phyloP scores from a whole-genome alignment of 495 filamentous ascomycete species.

The Aspergillus biplanus region DNA sequence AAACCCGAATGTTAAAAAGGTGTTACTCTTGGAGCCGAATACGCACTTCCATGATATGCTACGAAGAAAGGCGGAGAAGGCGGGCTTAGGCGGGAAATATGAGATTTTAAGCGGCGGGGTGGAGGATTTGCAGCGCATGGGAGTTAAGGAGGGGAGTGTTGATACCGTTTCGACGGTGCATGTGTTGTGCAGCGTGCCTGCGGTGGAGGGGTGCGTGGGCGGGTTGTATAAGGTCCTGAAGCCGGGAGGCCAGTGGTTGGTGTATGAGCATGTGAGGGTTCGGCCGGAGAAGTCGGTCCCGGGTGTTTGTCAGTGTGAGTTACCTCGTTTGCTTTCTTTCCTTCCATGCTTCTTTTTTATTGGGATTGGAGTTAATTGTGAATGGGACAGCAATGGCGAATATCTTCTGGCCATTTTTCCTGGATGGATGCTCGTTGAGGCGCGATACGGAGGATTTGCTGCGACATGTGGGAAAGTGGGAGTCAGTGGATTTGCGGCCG shows the following conservation, averaged over 20 bases:
- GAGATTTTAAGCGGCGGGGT: slow-evolving; percentile 3
- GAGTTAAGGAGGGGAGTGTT: slow-evolving; percentile 2
- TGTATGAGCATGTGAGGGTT: slow-evolving; percentile 17
- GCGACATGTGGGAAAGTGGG: slow-evolving; percentile 5
- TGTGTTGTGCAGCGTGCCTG: slow-evolving; percentile 15
- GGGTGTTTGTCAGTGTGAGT: slow-evolving; percentile 13
- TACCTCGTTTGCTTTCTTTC: no score
- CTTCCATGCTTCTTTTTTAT: background rate
- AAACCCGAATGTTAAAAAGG: background rate
- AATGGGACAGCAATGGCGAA: background rate
- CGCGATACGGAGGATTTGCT: slow-evolving; percentile 9
- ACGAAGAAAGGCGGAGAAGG: background rate
- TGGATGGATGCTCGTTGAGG: slow-evolving; percentile 15
- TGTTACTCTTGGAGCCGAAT: slow-evolving; percentile 11
- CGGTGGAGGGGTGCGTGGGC: background rate
- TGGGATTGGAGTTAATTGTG: background rate
- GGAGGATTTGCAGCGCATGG: slow-evolving; percentile 1
- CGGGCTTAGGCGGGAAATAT: background rate
- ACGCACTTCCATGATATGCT: slow-evolving; percentile 1
- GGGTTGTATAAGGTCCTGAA: slow-evolving; percentile 7
- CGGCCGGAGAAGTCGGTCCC: background rate
- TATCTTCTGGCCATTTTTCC: slow-evolving; percentile 10
- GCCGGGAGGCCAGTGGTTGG: slow-evolving; percentile 13
- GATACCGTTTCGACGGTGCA: slow-evolving; percentile 15
- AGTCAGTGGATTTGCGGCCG: slow-evolving; percentile 5